Evolutionary conservation across 2,329 filamentous ascomycete species (phyloP), one percentile per base, ranked within the genome.

Genomic region (Fusarium secorum): DNA sequence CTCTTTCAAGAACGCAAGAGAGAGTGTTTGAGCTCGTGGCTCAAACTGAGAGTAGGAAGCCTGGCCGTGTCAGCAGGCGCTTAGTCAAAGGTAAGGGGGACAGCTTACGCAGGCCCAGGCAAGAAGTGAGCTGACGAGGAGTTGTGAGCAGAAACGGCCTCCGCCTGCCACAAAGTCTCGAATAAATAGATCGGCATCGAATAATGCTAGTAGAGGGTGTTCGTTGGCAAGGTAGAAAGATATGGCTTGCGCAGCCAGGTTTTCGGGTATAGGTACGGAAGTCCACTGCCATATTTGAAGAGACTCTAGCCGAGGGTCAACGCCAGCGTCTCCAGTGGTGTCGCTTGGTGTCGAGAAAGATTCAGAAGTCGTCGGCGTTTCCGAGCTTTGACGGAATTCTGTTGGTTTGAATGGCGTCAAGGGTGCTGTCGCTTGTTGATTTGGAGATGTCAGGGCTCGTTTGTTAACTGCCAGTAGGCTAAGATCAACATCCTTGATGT

Each of bases 281-380:
- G 64, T 68, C 66, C 66, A 68, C n/a, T 67, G 46, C 52, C 64
- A 52, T 32, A 68, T 51, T 20, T 41, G 48, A 4, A 68, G 20
- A 18, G 42, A 28, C 0, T 68, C 64, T 0, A 68, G 1, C 11
- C 64, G 24, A 10, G 53, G 38, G 11, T 68, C 65, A 2, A 53
- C 4, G 0, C 11, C 17, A 41, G 5, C 20, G 11, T 59, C 58
- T 7, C 57, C 58, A 3, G 36, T 35, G 1, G 46, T 28, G 5
- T 64, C 58, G 18, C 58, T 53, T 4, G 64, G 41, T 0, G 65
- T 44, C 0, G 58, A 64, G 2, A 26, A 57, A 0, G 51, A 22
- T 2, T 53, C 64, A 11, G 58, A 42, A 5, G 41, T 52, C 9
- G 45, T 41, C 2, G 65, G 45, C 2, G 58, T 52, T 0, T 32